Evolutionary conservation across 768 basidiomycete genomes (phyloP), one percentile per base, ranked within the genome.

Genomic region (Collybia sp.): DNA sequence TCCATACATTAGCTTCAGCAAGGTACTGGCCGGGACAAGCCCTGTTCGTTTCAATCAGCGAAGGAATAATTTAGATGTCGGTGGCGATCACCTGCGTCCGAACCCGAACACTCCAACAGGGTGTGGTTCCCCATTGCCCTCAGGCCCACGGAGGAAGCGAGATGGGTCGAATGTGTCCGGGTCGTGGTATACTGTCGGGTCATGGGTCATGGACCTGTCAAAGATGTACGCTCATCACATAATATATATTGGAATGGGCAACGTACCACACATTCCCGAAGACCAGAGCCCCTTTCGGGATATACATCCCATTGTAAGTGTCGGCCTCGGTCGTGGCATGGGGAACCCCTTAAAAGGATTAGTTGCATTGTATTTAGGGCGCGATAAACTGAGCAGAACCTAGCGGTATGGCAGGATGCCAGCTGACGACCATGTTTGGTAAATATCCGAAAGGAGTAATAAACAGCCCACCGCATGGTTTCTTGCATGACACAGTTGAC

Each of bases 21-120:
- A 77, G 51, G 37, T 69, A 45, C 19, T 61, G 53, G 5, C 72
- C 75, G 13, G 69, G 64, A 42, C 69, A 71, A 9, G 61, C 42
- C 38, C 54, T 56, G 30, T 25, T 18, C 42, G 32, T 33, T 31
- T 32, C 30, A 31, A 30, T 17, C 31, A 17, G 32, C 12, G 17
- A 38, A 30, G 18, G 6, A 15, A 10, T 15, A 2, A 18, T 19
- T 4, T 30, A 12, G 15, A 25, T 17, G 8, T 20, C 16, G 6
- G 2, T n/a, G 20, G 6, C n/a, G 13, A 41, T 13, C 17, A 52
- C 53, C 53, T 46, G 42, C 53, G 44, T 30, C 50, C 51, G 40
- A 54, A 54, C 11, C 53, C 53, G 31, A 50, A 55, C 20, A 49
- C 31, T 13, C 45, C 43, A 36, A 40, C 37, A 15, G 48, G 49